Evolutionary conservation across 345 rosid species (phyloP), one percentile per base, ranked within the genome.

Genomic region (Lepidium sativum): DNA sequence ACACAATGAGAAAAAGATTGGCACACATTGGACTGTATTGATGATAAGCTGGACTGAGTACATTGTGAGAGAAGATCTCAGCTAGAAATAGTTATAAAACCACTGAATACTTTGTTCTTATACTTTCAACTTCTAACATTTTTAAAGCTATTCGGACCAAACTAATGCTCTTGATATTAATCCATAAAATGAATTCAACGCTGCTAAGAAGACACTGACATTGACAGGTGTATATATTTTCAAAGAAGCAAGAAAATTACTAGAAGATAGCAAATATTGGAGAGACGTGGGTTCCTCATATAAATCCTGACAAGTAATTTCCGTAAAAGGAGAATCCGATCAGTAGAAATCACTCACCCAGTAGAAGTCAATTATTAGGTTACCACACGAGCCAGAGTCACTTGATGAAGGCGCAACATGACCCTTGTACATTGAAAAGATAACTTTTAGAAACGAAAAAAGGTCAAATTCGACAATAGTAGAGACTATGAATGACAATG

Each of bases 341-440:
- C 15, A 44, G 63, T 39, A 60, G 54, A 43, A 62, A 25, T 7
- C 20, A 70, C 96, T 85, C 76, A 90, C 99, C 99, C 96, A 94
- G 39, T 94, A 94, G 83, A 94, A 94, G 75, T 94, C 99, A 29
- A 94, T 84, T 65, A 90, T 82, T 34, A 87, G 32, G 82, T 94
- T 94, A 48, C 97, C 96, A 58, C 81, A 83, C 53, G 99, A 94
- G 65, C 99, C 97, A 65, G 95, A 90, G 76, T 94, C 99, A 25
- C 80, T 79, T 41, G 99, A 94, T 47, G 97, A 94, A 67, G 99
- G 97, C 13, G 92, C 96, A 71, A 91, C 50, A 39, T 81, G 95
- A 74, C 99, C 99, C 97, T 91, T 72, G 59, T 42, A 80, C 32
- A 72, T 51, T 73, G 31, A 56, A 73, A 78, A 27, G 15, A 72